Percentiles rank a stretch among this genome's conserved stretches.
These are phyloP conservation scores for Rhinocladiella similis DNA, from an alignment of 2,329 filamentous ascomycete genomes.

Conservation along the genomic window DNA sequence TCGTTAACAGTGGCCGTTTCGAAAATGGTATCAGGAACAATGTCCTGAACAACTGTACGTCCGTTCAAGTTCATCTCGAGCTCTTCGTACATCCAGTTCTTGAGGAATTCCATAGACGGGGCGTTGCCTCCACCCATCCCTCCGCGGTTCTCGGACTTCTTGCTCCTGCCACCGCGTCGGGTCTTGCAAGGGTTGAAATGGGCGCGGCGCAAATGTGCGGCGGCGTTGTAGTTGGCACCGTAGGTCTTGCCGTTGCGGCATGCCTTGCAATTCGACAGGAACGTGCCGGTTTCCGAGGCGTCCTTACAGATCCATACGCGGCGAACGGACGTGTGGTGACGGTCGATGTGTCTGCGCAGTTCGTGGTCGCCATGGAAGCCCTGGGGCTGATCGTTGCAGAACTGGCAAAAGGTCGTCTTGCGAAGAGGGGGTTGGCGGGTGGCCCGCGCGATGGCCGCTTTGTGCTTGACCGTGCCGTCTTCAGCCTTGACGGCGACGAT, in stretches of 20 bases:
- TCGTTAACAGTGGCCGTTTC: constrained; percentile 17
- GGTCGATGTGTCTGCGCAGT: constrained; percentile 65
- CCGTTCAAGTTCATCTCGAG: constrained; percentile 43
- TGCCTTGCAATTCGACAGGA: constrained; percentile 79
- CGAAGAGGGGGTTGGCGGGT: constrained; percentile 66
- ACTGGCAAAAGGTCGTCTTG: constrained; percentile 58
- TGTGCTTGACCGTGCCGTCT: constrained; percentile 56
- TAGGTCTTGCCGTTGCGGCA: constrained; percentile 78
- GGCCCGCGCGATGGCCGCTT: constrained; percentile 56
- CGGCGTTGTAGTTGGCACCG: constrained; percentile 91
- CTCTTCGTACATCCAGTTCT: constrained; percentile 61
- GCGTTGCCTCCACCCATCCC: constrained; percentile 64
- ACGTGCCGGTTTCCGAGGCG: constrained; percentile 58
- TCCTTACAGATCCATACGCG: constrained; percentile 66
- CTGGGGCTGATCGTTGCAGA: constrained; percentile 70
- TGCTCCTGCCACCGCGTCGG: constrained; percentile 55
- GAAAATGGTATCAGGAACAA: constrained; percentile 22
- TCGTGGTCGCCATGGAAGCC: constrained; percentile 89
- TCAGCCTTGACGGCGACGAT: constrained; percentile 54
- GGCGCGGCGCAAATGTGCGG: constrained; percentile 80
- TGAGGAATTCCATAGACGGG: constrained; percentile 61
- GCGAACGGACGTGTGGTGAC: constrained; percentile 63
- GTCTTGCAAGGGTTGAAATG: constrained; percentile 76
- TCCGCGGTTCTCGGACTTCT: constrained; percentile 60
- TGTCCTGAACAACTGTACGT: constrained; percentile 21